phyloP scores from a whole-genome alignment of 1,139 yeast genomes.

The Sugiyamaella novakii region DNA sequence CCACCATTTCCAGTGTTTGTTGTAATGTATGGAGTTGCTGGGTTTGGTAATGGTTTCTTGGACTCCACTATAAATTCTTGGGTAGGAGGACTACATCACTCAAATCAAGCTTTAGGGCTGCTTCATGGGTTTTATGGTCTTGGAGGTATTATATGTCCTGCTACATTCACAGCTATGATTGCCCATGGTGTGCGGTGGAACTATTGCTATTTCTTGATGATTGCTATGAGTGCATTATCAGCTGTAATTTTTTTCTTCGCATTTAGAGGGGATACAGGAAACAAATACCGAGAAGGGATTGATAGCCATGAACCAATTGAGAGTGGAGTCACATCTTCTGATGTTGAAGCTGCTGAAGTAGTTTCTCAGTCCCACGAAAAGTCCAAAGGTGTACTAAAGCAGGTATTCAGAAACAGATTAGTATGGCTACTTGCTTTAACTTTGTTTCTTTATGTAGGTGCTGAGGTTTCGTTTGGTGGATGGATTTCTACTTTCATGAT shows the following conservation, averaged over 20 bases:
- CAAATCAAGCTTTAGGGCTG: conserved; percentile 53
- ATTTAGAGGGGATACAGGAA: conserved; percentile 28
- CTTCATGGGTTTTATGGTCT: conserved; percentile 63
- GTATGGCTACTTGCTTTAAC: conserved; percentile 60
- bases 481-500: conserved; percentile 69
- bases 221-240: conserved; percentile 41
- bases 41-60: conserved; percentile 57
- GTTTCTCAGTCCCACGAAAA: background rate
- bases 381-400: conserved; percentile 2
- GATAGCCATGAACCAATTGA: background rate
- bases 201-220: conserved; percentile 51
- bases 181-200: conserved; percentile 55
- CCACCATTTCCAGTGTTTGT: conserved; percentile 48
- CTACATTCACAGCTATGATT: conserved; percentile 57
- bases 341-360: background rate
- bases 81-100: conserved; percentile 52
- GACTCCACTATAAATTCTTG: conserved; percentile 59
- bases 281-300: conserved; percentile 18
- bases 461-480: conserved; percentile 68
- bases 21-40: conserved; percentile 58
- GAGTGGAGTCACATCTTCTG: background rate
- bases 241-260: conserved; percentile 17
- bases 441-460: conserved; percentile 64
- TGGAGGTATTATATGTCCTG: conserved; percentile 63
- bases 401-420: conserved; percentile 54